A percentile compares a stretch with the other conserved stretches of the same genome.
These are phyloP conservation scores for Alternaria arbusti DNA, from an alignment of 2,329 filamentous ascomycete species.

Conservation along the genomic window DNA sequence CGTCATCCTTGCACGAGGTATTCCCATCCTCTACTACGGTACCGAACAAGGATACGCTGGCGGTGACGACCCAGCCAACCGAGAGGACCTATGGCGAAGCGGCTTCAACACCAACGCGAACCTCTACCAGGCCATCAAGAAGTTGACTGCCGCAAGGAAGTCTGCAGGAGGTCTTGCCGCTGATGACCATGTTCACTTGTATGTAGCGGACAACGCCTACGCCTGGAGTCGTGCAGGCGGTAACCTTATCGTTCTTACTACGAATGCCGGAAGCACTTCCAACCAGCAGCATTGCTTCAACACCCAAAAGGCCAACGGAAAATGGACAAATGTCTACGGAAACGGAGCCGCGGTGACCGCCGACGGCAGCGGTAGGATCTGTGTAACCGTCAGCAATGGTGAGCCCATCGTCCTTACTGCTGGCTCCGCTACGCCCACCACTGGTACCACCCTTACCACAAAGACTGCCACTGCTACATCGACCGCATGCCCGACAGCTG, in stretches of 20 bases:
- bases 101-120: constrained; percentile 40
- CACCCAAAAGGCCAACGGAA: constrained; percentile 46
- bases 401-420: constrained; percentile 52
- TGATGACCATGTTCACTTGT: constrained; percentile 55
- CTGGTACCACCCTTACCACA: constrained; percentile 20
- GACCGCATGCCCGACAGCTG: constrained; percentile 31
- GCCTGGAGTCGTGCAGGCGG: constrained; percentile 56
- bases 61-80: constrained; percentile 48
- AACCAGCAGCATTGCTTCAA: constrained; percentile 54
- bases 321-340: constrained; percentile 52
- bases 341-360: constrained; percentile 47
- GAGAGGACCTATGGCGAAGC: constrained; percentile 51
- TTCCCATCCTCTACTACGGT: constrained; percentile 51
- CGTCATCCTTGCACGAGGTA: constrained; percentile 47
- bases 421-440: constrained; percentile 16
- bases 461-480: constrained; percentile 12
- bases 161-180: constrained; percentile 51
- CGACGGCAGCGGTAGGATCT: constrained; percentile 52
- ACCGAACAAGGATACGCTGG: constrained; percentile 49
- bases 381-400: constrained; percentile 51
- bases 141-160: constrained; percentile 36
- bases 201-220: constrained; percentile 52
- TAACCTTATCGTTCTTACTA: constrained; percentile 55
- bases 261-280: constrained; percentile 51
- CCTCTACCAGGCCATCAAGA: constrained; percentile 39